phyloP scores from a whole-genome alignment of 208 protist genomes.

The Balamuthia mandrillaris region DNA sequence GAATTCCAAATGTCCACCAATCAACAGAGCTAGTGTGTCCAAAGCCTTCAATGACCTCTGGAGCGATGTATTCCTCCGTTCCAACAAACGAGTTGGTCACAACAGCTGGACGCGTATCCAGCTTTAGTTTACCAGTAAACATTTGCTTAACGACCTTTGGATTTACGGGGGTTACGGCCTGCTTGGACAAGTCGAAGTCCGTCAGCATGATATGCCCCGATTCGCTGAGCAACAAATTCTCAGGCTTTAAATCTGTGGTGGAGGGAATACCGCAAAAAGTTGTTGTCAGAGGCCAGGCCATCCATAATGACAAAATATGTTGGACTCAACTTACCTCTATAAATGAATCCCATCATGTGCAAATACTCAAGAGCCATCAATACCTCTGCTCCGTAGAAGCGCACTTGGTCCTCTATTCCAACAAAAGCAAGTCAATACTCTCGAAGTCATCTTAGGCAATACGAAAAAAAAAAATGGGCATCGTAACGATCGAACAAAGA shows the following conservation, averaged over 20 bases:
- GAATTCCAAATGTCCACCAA: slow-evolving; percentile 68
- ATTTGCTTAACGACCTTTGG: slow-evolving; percentile 20
- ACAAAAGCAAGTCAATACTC: neutral
- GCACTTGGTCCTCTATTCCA: slow-evolving; percentile 50
- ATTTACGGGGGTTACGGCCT: neutral
- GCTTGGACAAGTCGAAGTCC: slow-evolving; percentile 90
- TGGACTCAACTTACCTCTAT: slow-evolving; percentile 71
- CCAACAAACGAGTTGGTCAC: slow-evolving; percentile 66
- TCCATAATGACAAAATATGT: neutral
- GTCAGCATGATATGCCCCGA: slow-evolving; percentile 89
- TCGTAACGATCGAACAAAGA: no score
- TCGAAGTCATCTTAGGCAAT: neutral
- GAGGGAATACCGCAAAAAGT: neutral
- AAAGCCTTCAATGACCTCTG: slow-evolving; percentile 57
- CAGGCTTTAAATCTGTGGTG: slow-evolving; percentile 86
- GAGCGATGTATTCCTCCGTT: slow-evolving; percentile 67
- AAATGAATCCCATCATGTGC: slow-evolving; percentile 86
- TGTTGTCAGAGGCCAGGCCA: neutral
- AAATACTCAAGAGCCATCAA: slow-evolving; percentile 91
- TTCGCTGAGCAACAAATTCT: slow-evolving; percentile 88
- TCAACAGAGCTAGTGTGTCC: slow-evolving; percentile 55
- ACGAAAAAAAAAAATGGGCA: no score
- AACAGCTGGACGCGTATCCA: slow-evolving; percentile 22
- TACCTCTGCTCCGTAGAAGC: slow-evolving; percentile 86
- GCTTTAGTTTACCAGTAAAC: slow-evolving; percentile 14